Evolutionary conservation across 352 stramenopile genomes (phyloP).

Genomic region (Elongisporangium anandrum): DNA sequence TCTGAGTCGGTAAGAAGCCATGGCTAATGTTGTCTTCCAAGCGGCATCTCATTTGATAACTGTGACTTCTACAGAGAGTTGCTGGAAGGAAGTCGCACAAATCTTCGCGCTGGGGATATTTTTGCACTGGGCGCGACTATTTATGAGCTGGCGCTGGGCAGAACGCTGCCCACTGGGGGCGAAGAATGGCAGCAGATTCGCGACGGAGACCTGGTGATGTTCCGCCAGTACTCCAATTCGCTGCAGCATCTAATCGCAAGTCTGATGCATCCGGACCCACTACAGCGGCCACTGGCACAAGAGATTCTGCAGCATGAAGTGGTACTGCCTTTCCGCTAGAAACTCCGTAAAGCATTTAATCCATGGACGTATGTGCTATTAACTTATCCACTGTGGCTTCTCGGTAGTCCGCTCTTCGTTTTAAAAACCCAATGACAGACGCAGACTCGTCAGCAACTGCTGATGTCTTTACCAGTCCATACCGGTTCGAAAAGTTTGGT

Average conservation of each 20-base stretch:
- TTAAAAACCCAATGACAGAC: no score
- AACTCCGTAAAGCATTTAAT: background rate
- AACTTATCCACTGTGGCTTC: background rate
- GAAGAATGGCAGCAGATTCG: conserved; percentile 87
- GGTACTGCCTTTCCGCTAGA: conserved; percentile 51
- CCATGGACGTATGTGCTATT: background rate
- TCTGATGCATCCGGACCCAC: conserved; percentile 86
- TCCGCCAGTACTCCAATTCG: conserved; percentile 85
- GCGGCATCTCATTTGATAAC: background rate
- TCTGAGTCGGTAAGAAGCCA: conserved; percentile 50
- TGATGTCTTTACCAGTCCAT: no score
- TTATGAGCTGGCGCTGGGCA: conserved; percentile 74
- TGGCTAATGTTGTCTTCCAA: background rate
- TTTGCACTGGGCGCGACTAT: conserved; percentile 84
- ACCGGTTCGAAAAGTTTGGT: no score
- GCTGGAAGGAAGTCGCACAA: conserved; percentile 72
- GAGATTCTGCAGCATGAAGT: conserved; percentile 86
- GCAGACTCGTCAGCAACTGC: no score
- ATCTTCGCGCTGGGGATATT: conserved; percentile 73
- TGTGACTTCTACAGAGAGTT: conserved; percentile 37
- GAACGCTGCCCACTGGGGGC: conserved; percentile 56
- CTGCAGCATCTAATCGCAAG: conserved; percentile 81
- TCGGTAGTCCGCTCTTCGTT: no score
- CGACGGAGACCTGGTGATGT: conserved; percentile 77
- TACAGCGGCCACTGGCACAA: conserved; percentile 71